Base-by-base conservation (phyloP, 2,329 filamentous ascomycete genomes). In the Nectriaceae sp. region DNA sequence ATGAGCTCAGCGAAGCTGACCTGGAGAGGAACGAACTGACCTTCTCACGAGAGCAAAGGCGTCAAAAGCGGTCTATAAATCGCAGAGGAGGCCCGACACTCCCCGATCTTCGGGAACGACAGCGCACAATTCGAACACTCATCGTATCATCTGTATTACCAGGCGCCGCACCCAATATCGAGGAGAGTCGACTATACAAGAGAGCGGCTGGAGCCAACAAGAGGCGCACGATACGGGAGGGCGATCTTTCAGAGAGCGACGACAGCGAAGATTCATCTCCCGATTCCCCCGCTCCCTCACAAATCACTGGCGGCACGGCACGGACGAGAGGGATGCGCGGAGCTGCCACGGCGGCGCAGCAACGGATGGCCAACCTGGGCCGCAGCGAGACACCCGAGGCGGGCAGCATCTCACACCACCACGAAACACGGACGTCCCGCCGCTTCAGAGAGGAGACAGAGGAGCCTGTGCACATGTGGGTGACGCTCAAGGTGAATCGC, bases 41-140 rank as follows among this genome's bases (percentile, higher is more conserved):
- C 33, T 93, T 97, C 61, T 92, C 94, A 49, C 84, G 94, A 56
- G 94, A 99, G 67, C 92, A 97, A 69, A 81, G 94, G 60, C 84
- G 92, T 43, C 92, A 97, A 72, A 99, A 99, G 74, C 84, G 94
- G 40, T 96, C 94, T 5, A 89, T 96, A 60, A 97, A 97, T 67
- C 82, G 94, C 54, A 84, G 94, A 61, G 94, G 94, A 55, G 94
- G 94, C 0, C 94, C 94, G 5, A 88, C 90, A 50, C 75, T 99
- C 35, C 94, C 94, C n/a, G 94, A 99, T 71, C 83, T 99, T 49
- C 96, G 95, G 67, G 94, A 99, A 61, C 83, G 92, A 46, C 93
- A 94, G 71, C 84, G 93, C 43, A 97, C 94, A 1, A 93, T 97
- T 47, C 85, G 94, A 40, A 97, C 93, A 0, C 79, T 97, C 57